Conservation (phyloP, 1,139 yeast genomes). For the Candida sp. region DNA sequence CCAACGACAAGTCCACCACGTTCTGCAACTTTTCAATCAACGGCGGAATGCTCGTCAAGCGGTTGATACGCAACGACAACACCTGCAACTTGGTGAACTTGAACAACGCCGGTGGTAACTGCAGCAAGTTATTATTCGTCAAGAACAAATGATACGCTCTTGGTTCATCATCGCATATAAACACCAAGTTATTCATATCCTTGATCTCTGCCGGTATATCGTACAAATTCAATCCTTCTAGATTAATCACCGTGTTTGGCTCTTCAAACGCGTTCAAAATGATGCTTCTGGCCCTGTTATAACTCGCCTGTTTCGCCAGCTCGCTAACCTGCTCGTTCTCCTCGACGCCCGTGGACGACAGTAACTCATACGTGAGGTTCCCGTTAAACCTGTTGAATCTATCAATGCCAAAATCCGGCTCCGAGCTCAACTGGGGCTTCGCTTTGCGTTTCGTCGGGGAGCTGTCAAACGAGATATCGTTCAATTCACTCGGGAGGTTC, state of each 20-base stretch:
- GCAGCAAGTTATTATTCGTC: slow-evolving; percentile 37
- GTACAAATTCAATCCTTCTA: slow-evolving; percentile 40
- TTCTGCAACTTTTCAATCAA: slow-evolving; percentile 33
- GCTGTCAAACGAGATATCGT: neutral
- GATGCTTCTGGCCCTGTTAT: slow-evolving; percentile 32
- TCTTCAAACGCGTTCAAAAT: slow-evolving; percentile 47
- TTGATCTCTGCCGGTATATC: slow-evolving; percentile 50
- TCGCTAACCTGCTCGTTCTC: slow-evolving; percentile 13
- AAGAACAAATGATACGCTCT: slow-evolving; percentile 38
- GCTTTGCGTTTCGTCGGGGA: neutral
- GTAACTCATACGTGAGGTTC: slow-evolving; percentile 28
- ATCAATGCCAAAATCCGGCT: slow-evolving; percentile 53
- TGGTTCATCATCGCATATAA: slow-evolving; percentile 22
- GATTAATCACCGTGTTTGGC: slow-evolving; percentile 33
- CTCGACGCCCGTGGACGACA: slow-evolving; percentile 22
- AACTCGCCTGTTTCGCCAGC: slow-evolving; percentile 14
- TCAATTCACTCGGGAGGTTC: slow-evolving; percentile 8
- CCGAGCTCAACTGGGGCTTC: slow-evolving; percentile 33
- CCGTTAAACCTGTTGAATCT: slow-evolving; percentile 44
- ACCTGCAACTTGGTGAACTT: slow-evolving; percentile 48
- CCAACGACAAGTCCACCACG: slow-evolving; percentile 43
- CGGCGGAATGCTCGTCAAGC: slow-evolving; percentile 37
- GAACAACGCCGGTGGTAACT: slow-evolving; percentile 42
- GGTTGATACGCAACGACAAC: slow-evolving; percentile 44
- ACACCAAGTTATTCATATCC: slow-evolving; percentile 47